Evolutionary conservation across 768 basidiomycete genomes (phyloP).

Genomic region (Scleroderma bovista): DNA sequence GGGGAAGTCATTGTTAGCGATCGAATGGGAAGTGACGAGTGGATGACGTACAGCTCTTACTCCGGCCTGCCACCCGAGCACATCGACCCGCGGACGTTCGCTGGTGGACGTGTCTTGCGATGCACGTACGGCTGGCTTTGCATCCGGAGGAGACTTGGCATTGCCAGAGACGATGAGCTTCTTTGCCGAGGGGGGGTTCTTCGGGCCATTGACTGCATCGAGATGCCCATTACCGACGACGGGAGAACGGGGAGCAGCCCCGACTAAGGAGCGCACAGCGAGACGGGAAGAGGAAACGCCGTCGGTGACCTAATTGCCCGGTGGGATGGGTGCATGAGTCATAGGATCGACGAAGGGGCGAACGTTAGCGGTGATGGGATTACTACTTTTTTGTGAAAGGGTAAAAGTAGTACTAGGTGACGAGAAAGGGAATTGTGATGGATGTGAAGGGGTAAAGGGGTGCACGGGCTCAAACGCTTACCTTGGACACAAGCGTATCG

Average conservation of each 20-base stretch:
- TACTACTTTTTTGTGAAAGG: neutral
- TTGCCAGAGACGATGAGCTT: neutral
- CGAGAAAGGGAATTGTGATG: neutral
- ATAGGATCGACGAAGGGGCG: neutral
- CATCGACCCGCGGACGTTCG: neutral
- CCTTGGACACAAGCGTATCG: neutral
- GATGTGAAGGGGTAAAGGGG: neutral
- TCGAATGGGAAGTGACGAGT: too few relatives aligned
- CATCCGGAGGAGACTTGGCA: neutral
- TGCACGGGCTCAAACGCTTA: neutral
- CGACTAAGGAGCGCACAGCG: too few relatives aligned
- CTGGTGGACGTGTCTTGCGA: neutral
- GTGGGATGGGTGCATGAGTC: neutral
- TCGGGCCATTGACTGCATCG: too few relatives aligned
- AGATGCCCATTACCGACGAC: too few relatives aligned
- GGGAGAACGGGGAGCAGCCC: too few relatives aligned
- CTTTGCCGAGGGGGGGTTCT: too few relatives aligned
- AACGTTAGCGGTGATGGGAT: neutral
- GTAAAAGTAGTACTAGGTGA: neutral
- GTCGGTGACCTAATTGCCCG: neutral
- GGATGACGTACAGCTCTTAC: neutral
- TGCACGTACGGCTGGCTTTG: neutral
- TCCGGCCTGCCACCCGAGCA: neutral
- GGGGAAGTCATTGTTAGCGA: too few relatives aligned
- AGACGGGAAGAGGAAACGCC: too few relatives aligned